Percentiles rank a stretch among this genome's conserved stretches.
These are phyloP conservation scores for Leccinum pachyderme DNA, from an alignment of 1,284 basidiomycete genomes.

Conservation along the genomic window DNA sequence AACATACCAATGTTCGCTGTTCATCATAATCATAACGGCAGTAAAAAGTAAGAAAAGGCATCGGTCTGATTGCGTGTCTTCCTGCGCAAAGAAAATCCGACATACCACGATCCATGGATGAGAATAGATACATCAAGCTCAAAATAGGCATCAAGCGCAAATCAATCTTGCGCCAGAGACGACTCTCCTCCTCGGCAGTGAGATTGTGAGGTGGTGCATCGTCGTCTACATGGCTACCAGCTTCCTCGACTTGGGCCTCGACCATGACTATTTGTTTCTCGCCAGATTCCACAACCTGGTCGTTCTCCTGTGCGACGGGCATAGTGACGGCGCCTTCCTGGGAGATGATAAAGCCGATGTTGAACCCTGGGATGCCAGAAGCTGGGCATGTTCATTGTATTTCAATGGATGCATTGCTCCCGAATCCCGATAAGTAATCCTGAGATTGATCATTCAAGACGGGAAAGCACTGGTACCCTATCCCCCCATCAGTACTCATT, in stretches of 20 bases:
- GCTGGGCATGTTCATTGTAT: not conserved
- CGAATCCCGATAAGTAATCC: not conserved
- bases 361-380: not conserved
- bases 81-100: not conserved
- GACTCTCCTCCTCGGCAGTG: slow-evolving; percentile 46
- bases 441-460: not conserved
- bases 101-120: slow-evolving; percentile 57
- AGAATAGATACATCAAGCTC: slow-evolving; percentile 60
- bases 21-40: not conserved
- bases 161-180: slow-evolving; percentile 65
- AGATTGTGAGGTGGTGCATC: slow-evolving; percentile 9
- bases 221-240: not conserved
- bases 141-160: slow-evolving; percentile 62
- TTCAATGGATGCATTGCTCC: not conserved
- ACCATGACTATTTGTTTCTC: not conserved
- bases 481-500: not conserved
- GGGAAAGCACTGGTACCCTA: not conserved
- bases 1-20: slow-evolving; percentile 57
- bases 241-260: not conserved
- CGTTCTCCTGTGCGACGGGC: not conserved
- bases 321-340: not conserved
- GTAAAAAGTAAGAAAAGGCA: not conserved
- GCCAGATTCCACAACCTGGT: not conserved
- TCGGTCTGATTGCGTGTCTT: not conserved
- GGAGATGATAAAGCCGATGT: not conserved